Evolutionary conservation across 2,329 filamentous ascomycete species (phyloP).

Genomic region (Biscogniauxia sp.): DNA sequence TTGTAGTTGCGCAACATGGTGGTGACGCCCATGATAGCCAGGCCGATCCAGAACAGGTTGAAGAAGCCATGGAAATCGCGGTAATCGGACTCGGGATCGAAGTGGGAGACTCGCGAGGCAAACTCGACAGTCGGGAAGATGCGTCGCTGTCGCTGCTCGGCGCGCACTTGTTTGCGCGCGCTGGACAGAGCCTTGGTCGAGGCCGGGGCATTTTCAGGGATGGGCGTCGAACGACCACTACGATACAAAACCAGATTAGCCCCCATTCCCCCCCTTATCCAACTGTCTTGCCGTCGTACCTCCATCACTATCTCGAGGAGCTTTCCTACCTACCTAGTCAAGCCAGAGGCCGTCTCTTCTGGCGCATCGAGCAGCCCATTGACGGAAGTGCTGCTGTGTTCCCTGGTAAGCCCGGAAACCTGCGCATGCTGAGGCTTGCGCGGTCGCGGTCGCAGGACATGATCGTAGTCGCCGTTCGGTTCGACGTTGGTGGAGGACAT

Average conservation of each 20-base stretch:
- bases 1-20: slow-evolving; percentile 91
- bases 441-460: slow-evolving; percentile 48
- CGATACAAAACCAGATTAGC: slow-evolving; percentile 11
- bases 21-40: slow-evolving; percentile 95
- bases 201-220: slow-evolving; percentile 88
- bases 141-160: slow-evolving; percentile 71
- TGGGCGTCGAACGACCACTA: slow-evolving; percentile 79
- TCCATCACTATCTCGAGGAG: background rate
- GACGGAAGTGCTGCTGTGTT: slow-evolving; percentile 38
- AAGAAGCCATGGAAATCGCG: slow-evolving; percentile 97
- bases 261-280: background rate
- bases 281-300: background rate
- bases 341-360: slow-evolving; percentile 39
- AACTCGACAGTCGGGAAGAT: slow-evolving; percentile 94
- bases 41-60: slow-evolving; percentile 94
- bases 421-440: slow-evolving; percentile 50
- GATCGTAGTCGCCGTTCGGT: slow-evolving; percentile 35
- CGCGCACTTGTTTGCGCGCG: slow-evolving; percentile 78
- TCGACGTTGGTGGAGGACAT: slow-evolving; percentile 30
- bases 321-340: slow-evolving; percentile 45
- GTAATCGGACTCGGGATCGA: slow-evolving; percentile 89
- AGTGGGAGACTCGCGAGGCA: slow-evolving; percentile 86
- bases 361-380: slow-evolving; percentile 36
- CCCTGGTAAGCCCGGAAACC: slow-evolving; percentile 43
- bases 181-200: slow-evolving; percentile 83